Base-by-base conservation (phyloP, 2,329 filamentous ascomycete genomes). In the Fusarium euwallaceae region DNA sequence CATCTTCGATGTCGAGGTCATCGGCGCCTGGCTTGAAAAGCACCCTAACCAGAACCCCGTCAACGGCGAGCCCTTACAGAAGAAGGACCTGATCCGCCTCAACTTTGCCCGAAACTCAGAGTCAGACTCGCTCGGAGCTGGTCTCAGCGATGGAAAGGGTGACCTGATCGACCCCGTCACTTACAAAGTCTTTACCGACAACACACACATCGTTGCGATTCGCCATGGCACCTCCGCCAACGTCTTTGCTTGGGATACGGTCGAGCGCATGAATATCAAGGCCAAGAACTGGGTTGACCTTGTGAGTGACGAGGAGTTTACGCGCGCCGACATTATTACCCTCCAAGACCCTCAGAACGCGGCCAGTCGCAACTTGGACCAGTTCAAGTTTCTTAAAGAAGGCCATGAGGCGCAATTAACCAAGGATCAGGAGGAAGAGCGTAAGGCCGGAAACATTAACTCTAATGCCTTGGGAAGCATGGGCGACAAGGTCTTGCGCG, bases 101-200 rank as follows among this genome's bases (percentile, higher is more conserved):
- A 93, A 95, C 81, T 98, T 98, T 83, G 90, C 94, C 70, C 95
- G 96, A 82, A 99, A 98, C 82, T 94, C 95, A 63, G 93, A 95
- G 71, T 84, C 86, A 51, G 86, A 88, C 75, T 84, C 85, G 4
- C 84, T 87, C 45, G 84, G 87, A 48, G 85, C 84, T 10, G 86
- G 84, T 4, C 73, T 84, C 14, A 85, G 85, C 72, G 88, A 91
- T 72, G 88, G 86, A 17, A 87, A 88, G 70, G 93, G 91, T 63
- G 97, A 98, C 78, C 94, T 97, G 79, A 94, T 98, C 73, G 97
- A 99, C 79, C 97, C 97, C 0, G 96, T 99, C 56, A 98, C 95
- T 0, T 98, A 94, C 88, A 99, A 99, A 83, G 94, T 97, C 48
- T 95, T 99, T 80, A 99, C 97, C 56, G 95, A 99, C 82, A 98